Evolutionary conservation across 179 eudicot genomes (phyloP).

Genomic region (Camellia oleifera): DNA sequence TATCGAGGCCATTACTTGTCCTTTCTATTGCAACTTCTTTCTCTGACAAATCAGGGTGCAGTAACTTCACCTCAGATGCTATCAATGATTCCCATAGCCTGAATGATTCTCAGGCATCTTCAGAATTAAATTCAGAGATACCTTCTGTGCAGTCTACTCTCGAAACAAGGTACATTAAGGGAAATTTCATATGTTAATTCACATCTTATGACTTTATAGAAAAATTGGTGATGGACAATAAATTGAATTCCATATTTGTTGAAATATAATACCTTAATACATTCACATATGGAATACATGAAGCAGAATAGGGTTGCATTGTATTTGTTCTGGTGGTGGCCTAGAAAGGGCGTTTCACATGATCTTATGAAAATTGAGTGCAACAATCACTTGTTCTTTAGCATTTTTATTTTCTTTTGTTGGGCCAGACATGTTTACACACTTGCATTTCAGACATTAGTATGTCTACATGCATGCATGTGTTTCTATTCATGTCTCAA

Average conservation of each 20-base stretch:
- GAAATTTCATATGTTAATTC: constrained; percentile 12
- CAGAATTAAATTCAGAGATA: constrained; percentile 34
- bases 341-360: neutral
- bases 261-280: no score
- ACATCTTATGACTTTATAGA: neutral
- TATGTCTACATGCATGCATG: no score
- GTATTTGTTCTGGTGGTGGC: neutral
- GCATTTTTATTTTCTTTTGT: no score
- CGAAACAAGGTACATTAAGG: constrained; percentile 41
- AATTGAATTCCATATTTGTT: neutral
- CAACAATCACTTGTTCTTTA: neutral
- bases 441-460: no score
- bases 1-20: constrained; percentile 77
- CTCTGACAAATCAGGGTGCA: constrained; percentile 36
- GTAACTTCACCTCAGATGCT: constrained; percentile 25
- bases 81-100: constrained; percentile 33
- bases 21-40: constrained; percentile 76
- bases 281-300: neutral
- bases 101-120: constrained; percentile 22
- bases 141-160: constrained; percentile 33
- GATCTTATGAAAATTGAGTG: neutral
- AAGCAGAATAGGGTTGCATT: neutral
- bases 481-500: no score
- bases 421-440: no score
- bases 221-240: neutral